phyloP scores from a whole-genome alignment of 352 stramenopile species.

The Phytophthora uliginosa region DNA sequence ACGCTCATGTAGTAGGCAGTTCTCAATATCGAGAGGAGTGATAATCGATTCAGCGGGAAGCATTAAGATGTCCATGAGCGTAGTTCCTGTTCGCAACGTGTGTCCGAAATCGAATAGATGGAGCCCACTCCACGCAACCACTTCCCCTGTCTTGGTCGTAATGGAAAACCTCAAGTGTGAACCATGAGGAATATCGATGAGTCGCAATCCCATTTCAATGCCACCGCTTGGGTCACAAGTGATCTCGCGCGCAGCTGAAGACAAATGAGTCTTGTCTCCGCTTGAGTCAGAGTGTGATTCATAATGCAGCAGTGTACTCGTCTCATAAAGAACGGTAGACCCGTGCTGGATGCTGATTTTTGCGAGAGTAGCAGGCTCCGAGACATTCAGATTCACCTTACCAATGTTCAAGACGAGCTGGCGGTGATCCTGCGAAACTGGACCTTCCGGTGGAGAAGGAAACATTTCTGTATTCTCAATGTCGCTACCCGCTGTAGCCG shows the following conservation, averaged over 20 bases:
- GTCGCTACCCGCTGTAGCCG: conserved; percentile 2
- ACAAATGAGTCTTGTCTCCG: conserved; percentile 16
- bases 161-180: conserved; percentile 78
- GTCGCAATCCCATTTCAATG: conserved; percentile 47
- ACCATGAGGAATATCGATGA: conserved; percentile 82
- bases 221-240: conserved; percentile 34
- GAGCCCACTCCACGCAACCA: conserved; percentile 71
- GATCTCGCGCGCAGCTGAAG: conserved; percentile 26
- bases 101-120: conserved; percentile 90
- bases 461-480: conserved; percentile 32
- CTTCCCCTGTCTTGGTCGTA: conserved; percentile 45
- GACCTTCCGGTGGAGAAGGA: conserved; percentile 40
- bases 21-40: conserved; percentile 80
- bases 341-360: conserved; percentile 47
- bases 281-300: conserved; percentile 16
- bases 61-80: conserved; percentile 58
- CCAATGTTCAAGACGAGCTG: conserved; percentile 37
- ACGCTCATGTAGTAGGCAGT: conserved; percentile 59
- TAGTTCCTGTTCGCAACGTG: conserved; percentile 58
- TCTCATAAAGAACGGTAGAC: conserved; percentile 40
- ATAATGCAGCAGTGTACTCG: conserved; percentile 30
- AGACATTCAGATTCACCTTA: conserved; percentile 20
- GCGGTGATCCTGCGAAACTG: conserved; percentile 37
- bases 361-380: conserved; percentile 25
- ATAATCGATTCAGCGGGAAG: conserved; percentile 35